Evolutionary conservation across 78 protist genomes (phyloP).

Genomic region (Planoprotostelium fungivorum): DNA sequence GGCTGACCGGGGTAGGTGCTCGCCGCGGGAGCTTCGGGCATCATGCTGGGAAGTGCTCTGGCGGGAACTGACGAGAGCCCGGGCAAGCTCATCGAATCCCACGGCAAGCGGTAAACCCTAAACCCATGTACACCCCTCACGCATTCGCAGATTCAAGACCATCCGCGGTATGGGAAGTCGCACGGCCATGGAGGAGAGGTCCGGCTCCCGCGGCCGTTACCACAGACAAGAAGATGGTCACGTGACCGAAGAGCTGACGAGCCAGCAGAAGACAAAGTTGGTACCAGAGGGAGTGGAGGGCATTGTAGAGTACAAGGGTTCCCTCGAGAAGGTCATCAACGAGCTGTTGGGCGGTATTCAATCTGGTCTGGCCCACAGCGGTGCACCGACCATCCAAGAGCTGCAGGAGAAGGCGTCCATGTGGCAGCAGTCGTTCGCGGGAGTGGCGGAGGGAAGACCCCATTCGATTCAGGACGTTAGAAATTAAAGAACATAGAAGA

Average conservation of each 20-base stretch:
- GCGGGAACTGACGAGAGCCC: conserved; percentile 96
- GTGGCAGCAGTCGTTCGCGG: not conserved
- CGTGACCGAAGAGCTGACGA: conserved; percentile 74
- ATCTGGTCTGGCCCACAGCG: conserved; percentile 51
- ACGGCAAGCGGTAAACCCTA: conserved; percentile 61
- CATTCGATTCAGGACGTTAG: not conserved
- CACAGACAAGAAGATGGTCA: conserved; percentile 36
- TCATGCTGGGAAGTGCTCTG: conserved; percentile 94
- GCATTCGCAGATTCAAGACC: conserved; percentile 50
- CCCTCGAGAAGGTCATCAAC: conserved; percentile 46
- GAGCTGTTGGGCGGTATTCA: conserved; percentile 68
- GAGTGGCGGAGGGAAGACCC: not conserved
- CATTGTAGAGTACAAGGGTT: conserved; percentile 85
- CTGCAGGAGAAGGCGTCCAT: not conserved
- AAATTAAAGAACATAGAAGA: too few species aligned
- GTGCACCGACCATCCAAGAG: not conserved
- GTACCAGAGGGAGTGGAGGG: conserved; percentile 92
- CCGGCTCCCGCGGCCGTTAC: conserved; percentile 14
- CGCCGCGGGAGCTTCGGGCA: conserved; percentile 84
- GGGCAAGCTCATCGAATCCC: conserved; percentile 78
- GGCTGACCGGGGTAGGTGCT: conserved; percentile 7
- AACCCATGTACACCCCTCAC: not conserved
- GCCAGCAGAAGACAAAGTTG: conserved; percentile 22
- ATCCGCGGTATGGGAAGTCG: conserved; percentile 92
- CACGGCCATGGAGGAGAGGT: conserved; percentile 85